Evolutionary conservation across 805 yeast species (phyloP), one percentile per base, ranked within the genome.

Genomic region (Ogataea kodamae): DNA sequence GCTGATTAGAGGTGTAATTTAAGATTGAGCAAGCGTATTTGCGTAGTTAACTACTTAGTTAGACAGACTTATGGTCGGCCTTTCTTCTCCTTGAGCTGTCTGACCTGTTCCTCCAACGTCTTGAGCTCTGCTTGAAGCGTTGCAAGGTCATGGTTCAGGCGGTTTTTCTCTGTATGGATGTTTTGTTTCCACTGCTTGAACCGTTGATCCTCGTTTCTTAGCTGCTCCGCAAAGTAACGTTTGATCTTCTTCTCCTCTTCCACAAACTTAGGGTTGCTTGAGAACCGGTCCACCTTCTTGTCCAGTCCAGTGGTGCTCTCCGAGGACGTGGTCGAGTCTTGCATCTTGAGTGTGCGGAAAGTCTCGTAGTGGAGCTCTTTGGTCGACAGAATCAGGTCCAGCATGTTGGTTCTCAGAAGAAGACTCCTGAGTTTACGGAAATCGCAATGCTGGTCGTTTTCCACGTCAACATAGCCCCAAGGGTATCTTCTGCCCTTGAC

Each of bases 141-240:
- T 52, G 90, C 96, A 52, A 92, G 73, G 62, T 92, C 98, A 62
- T 82, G 83, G 65, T 92, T 92, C 58, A 92, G 73, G 61, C 95
- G 77, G 63, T 88, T 85, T 67, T 96, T 83, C 67, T 92, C 97
- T 50, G 86, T 87, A 48, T 88, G 92, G 50, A 92, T 86, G 58
- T 92, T 90, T 51, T 88, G 85, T 67, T 89, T 97, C 98, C 99
- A 92, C 69, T 90, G 96, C 70, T 94, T 85, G 64, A 92, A 92
- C 57, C 98, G 76, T 54, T 87, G 94, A 56, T 92, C 98, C 67
- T 92, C 98, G 29, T 84, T 84, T 67, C 90, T 89, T 41, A 92
- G 86, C 68, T 92, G 97, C 62, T 89, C 97, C 7, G 97, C 90
- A 65, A 92, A 92, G 61, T 84, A 84, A 65, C 84, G 82, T 74